A percentile compares a stretch with the other conserved stretches of the same genome.
Conservation (phyloP, 495 filamentous ascomycete genomes). For the Xanthoparmelia taractica region DNA sequence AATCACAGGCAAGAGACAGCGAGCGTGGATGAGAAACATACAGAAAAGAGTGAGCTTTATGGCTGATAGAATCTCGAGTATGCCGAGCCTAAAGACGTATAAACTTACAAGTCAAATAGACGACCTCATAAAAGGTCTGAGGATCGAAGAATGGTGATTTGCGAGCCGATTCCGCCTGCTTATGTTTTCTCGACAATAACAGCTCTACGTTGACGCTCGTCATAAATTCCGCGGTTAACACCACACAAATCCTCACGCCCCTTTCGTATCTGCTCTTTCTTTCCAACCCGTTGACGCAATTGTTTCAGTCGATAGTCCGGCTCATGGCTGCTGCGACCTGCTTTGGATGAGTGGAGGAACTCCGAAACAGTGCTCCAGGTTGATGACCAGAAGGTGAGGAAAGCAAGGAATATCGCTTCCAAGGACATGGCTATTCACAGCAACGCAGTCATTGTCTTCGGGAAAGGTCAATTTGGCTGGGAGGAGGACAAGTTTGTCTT, state of each 20-base stretch:
- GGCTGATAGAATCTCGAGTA: neutral
- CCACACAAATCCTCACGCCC: neutral
- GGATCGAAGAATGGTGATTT: neutral
- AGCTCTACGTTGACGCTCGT: neutral
- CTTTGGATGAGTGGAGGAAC: neutral
- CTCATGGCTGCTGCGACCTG: neutral
- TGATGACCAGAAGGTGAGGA: neutral
- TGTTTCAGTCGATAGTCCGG: neutral
- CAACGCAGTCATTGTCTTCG: neutral
- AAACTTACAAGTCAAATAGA: neutral
- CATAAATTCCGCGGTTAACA: neutral
- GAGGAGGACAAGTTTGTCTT: neutral
- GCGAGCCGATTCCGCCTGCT: neutral
- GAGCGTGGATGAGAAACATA: neutral
- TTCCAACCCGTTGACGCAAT: neutral
- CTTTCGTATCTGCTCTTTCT: neutral
- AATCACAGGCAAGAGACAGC: neutral
- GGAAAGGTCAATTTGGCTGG: neutral
- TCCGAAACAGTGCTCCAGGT: neutral
- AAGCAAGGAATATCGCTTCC: neutral
- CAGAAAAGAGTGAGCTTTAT: neutral
- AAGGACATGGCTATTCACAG: neutral
- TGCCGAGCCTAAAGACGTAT: neutral
- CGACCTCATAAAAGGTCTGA: neutral
- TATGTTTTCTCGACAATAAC: neutral